A percentile compares a stretch with the other conserved stretches of the same genome.
Evolutionary conservation across 2,329 filamentous ascomycete genomes (phyloP).

Genomic region (Arthrinium puccinioides): DNA sequence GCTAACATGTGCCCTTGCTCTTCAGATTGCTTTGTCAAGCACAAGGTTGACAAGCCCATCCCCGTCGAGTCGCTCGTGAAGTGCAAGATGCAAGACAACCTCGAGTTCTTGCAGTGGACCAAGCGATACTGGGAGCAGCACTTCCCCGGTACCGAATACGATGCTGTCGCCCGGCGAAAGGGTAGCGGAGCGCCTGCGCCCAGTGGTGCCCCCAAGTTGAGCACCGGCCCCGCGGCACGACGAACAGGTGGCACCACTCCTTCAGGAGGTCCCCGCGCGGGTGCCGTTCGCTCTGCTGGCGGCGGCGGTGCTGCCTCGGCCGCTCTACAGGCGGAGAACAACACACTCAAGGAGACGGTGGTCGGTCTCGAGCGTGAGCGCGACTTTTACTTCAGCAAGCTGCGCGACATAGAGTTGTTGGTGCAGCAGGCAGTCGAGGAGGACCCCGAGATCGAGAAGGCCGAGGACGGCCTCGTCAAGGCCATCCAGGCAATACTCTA

Average conservation of each 20-base stretch:
- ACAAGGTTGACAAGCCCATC: slow-evolving; percentile 82
- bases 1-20: slow-evolving; percentile 2
- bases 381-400: slow-evolving; percentile 99
- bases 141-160: slow-evolving; percentile 95
- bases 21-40: slow-evolving; percentile 73
- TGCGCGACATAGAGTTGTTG: slow-evolving; percentile 91
- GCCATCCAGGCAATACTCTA: slow-evolving; percentile 95
- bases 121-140: slow-evolving; percentile 98
- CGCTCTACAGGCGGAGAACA: slow-evolving; percentile 77
- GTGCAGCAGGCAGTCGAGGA: slow-evolving; percentile 90
- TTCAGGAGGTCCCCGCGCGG: slow-evolving; percentile 44
- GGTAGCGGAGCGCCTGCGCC: slow-evolving; percentile 52
- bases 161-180: slow-evolving; percentile 79
- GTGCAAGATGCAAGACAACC: slow-evolving; percentile 99
- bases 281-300: slow-evolving; percentile 27
- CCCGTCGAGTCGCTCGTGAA: slow-evolving; percentile 86
- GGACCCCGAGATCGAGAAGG: slow-evolving; percentile 88
- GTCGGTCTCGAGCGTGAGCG: slow-evolving; percentile 88
- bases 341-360: slow-evolving; percentile 90
- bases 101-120: slow-evolving; percentile 95
- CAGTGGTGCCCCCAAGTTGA: slow-evolving; percentile 39
- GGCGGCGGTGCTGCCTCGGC: slow-evolving; percentile 52
- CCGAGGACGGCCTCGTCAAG: slow-evolving; percentile 87
- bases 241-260: slow-evolving; percentile 54
- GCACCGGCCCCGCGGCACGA: slow-evolving; percentile 42